Percentiles rank a stretch among this genome's conserved stretches.
phyloP scores from a whole-genome alignment of 2,329 filamentous ascomycete species.

The Phialemoniopsis sp. region DNA sequence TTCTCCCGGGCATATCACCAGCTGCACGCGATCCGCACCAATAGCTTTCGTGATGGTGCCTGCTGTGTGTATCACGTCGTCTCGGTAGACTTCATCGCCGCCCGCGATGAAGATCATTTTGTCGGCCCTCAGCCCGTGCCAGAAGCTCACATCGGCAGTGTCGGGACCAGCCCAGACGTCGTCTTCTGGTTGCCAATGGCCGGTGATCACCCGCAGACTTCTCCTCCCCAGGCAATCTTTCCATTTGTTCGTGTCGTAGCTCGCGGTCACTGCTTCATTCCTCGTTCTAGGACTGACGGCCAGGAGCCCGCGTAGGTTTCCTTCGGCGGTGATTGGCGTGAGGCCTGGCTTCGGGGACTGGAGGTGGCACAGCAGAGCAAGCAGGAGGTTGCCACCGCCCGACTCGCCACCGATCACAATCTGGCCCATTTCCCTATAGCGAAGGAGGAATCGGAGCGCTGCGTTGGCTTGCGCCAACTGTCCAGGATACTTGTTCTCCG shows the following conservation, averaged over 20 bases:
- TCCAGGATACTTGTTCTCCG: conserved; percentile 13
- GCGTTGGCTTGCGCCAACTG: conserved; percentile 14
- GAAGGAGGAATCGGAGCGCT: conserved; percentile 11
- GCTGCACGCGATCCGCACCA: conserved; percentile 4
- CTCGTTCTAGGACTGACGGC: conserved; percentile 13
- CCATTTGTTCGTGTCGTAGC: conserved; percentile 10
- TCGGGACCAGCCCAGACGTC: conserved; percentile 13
- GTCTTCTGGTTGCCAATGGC: conserved; percentile 7
- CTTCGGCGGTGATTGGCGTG: conserved; percentile 5
- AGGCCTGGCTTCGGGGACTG: conserved; percentile 10
- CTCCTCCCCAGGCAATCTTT: conserved; percentile 11
- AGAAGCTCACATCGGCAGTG: conserved; percentile 6
- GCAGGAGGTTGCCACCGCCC: conserved; percentile 14
- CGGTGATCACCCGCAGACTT: conserved; percentile 7
- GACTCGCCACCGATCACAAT: conserved; percentile 15
- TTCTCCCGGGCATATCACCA: conserved; percentile 10
- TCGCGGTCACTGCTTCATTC: conserved; percentile 10
- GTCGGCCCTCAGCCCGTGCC: conserved; percentile 7
- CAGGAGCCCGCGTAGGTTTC: conserved; percentile 9
- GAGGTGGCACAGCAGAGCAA: conserved; percentile 13
- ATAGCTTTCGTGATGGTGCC: conserved; percentile 7
- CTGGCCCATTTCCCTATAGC: conserved; percentile 5
- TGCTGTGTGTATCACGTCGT: conserved; percentile 9
- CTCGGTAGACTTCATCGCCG: conserved; percentile 10
- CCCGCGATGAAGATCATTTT: conserved; percentile 8